Evolutionary conservation across 768 basidiomycete genomes (phyloP).

Genomic region (Crepidotus variabilis): DNA sequence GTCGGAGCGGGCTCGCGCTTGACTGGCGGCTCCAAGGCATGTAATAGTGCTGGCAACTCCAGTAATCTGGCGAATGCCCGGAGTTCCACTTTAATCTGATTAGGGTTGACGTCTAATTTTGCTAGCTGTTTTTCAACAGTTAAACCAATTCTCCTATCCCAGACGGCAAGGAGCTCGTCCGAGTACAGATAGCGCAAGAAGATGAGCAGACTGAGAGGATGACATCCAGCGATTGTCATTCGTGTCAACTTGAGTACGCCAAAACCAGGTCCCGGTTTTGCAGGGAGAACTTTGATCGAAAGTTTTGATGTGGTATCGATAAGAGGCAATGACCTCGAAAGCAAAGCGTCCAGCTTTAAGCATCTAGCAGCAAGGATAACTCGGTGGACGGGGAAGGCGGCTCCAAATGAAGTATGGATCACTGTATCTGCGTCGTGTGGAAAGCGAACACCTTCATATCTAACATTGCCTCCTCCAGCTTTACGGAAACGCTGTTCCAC

Average conservation of each 20-base stretch:
- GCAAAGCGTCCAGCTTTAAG: constrained; percentile 35
- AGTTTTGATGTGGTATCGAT: constrained; percentile 25
- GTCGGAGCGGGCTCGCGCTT: constrained; percentile 52
- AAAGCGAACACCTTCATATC: constrained; percentile 17
- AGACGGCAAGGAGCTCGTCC: constrained; percentile 76
- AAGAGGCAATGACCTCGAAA: constrained; percentile 30
- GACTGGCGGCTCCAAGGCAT: constrained; percentile 55
- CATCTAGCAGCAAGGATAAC: constrained; percentile 64
- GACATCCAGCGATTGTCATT: constrained; percentile 50
- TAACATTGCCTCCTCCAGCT: constrained; percentile 10
- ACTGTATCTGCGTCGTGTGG: constrained; percentile 63
- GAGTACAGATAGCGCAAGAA: constrained; percentile 86
- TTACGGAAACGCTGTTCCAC: constrained; percentile 23
- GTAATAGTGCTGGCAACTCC: constrained; percentile 48
- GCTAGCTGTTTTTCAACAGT: constrained; percentile 39
- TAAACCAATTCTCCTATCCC: constrained; percentile 78
- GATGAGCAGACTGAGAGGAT: constrained; percentile 66
- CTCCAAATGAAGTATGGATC: constrained; percentile 38
- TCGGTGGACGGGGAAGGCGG: constrained; percentile 58
- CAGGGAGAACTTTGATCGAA: constrained; percentile 24
- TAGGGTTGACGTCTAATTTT: constrained; percentile 35
- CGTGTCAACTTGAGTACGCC: constrained; percentile 22
- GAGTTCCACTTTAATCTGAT: constrained; percentile 61
- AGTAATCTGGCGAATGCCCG: constrained; percentile 53
- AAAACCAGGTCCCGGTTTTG: constrained; percentile 18